A percentile compares a stretch with the other conserved stretches of the same genome.
Conservation (phyloP, 2,329 filamentous ascomycete species). For the Monosporascus sp. region DNA sequence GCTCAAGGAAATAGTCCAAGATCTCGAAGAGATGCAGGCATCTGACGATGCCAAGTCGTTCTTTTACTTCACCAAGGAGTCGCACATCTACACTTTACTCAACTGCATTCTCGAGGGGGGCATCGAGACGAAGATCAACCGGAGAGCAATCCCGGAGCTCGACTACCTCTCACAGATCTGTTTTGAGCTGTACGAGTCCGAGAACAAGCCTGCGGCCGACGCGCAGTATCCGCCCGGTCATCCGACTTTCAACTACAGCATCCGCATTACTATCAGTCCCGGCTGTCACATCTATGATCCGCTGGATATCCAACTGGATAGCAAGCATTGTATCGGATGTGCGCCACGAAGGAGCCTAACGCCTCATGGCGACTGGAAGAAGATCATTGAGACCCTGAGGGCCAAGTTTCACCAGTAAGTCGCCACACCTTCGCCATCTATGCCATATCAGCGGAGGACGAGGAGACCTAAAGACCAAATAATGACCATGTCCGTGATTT, state of each 20-base stretch:
- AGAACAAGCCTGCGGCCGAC: constrained; percentile 56
- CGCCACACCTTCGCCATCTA: constrained; percentile 1
- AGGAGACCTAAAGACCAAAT: no score
- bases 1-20: constrained; percentile 92
- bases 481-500: no score
- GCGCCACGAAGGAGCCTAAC: constrained; percentile 87
- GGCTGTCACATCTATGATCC: constrained; percentile 97
- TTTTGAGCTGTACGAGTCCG: constrained; percentile 95
- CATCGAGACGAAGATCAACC: constrained; percentile 92
- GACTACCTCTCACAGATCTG: constrained; percentile 97
- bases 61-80: constrained; percentile 99
- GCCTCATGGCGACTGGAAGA: constrained; percentile 89
- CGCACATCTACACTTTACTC: constrained; percentile 94
- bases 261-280: constrained; percentile 91
- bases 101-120: constrained; percentile 98
- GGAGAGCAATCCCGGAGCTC: constrained; percentile 90
- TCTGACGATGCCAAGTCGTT: constrained; percentile 92
- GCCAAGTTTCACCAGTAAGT: constrained; percentile 92
- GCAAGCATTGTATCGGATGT: constrained; percentile 91
- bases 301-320: constrained; percentile 91
- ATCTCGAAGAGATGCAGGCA: constrained; percentile 94
- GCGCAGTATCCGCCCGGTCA: constrained; percentile 45
- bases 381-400: constrained; percentile 90
- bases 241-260: constrained; percentile 85
- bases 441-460: not conserved